Evolutionary conservation across 1,284 basidiomycete genomes (phyloP), one percentile per base, ranked within the genome.

Genomic region (Pseudozyma pruni): DNA sequence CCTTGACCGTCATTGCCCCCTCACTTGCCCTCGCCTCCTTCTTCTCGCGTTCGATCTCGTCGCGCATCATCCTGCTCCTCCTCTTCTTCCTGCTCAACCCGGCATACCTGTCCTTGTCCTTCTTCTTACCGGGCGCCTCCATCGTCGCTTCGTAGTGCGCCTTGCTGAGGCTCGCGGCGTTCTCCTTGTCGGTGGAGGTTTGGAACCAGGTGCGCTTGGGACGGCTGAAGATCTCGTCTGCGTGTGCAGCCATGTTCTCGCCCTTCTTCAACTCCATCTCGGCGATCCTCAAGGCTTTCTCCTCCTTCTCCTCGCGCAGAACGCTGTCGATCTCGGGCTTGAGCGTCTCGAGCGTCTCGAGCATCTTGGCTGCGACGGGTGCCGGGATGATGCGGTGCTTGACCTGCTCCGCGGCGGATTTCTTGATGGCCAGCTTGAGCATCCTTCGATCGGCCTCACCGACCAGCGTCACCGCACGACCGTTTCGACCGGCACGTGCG

Each of bases 171-270:
- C 45, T 46, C 7, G 61, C 51, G 5, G 61, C 62, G 56, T 87
- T 85, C 84, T 66, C 53, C 61, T 92, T 98, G 74, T 97, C 93
- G 82, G 90, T 90, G 62, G 87, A 87, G 22, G 87, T 89, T 84
- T 98, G 95, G 88, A 99, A 99, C 96, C 96, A 99, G 13, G 94
- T 97, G 68, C 95, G 86, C 23, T 93, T 93, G 8, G 96, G 96
- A 46, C 95, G 87, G 31, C 91, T 89, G 83, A 90, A 92, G 76
- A 99, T 98, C 84, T 98, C 96, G n/a, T 88, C 88, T 82, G 92
- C 88, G 78, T 98, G 93, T 81, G 94, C 90, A 51, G 98, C 89
- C 87, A 98, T 89, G 82, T 99, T 99, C 83, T 96, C 89, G 33
- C 94, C 92, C 84, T 98, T 98, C 74, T 87, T 90, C 19, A 98